These are phyloP conservation scores for Aspergillus carbonarius DNA, from an alignment of 2,329 filamentous ascomycete genomes.

Conservation along the genomic window DNA sequence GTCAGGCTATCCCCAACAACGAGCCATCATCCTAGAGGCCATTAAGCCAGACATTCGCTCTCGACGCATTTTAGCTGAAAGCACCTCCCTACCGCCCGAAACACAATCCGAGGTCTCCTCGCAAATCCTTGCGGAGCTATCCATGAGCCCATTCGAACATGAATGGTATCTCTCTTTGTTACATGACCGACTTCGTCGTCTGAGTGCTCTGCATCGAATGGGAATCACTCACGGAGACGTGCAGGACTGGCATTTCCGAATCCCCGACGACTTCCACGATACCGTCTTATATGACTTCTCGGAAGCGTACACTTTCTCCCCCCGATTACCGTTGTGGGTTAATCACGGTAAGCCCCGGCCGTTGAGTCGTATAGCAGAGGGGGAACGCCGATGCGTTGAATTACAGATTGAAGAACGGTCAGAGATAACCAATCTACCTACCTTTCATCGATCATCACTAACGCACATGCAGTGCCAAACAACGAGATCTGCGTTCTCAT, in stretches of 20 bases:
- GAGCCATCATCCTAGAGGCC: slow-evolving; percentile 12
- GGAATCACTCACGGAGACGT: slow-evolving; percentile 14
- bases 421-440: neutral
- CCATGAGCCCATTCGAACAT: slow-evolving; percentile 8
- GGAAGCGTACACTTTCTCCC: slow-evolving; percentile 10
- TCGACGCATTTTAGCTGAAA: slow-evolving; percentile 3
- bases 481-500: slow-evolving; percentile 10
- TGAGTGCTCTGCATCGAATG: slow-evolving; percentile 8
- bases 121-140: neutral
- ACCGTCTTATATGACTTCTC: slow-evolving; percentile 17
- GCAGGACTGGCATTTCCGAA: slow-evolving; percentile 12
- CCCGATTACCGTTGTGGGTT: slow-evolving; percentile 2
- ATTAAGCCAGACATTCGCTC: slow-evolving; percentile 4
- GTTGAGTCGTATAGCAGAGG: slow-evolving; percentile 10
- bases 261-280: slow-evolving; percentile 12
- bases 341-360: slow-evolving; percentile 10
- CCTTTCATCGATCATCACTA: slow-evolving; percentile 1
- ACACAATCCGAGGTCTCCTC: neutral
- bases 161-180: slow-evolving; percentile 12
- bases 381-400: slow-evolving; percentile 9
- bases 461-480: slow-evolving; percentile 1
- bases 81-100: neutral
- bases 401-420: slow-evolving; percentile 11
- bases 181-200: slow-evolving; percentile 9
- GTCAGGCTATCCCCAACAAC: slow-evolving; percentile 11